Evolutionary conservation across 2,329 filamentous ascomycete species (phyloP), one percentile per base, ranked within the genome.

Genomic region (Fonsecaea pugnacius): DNA sequence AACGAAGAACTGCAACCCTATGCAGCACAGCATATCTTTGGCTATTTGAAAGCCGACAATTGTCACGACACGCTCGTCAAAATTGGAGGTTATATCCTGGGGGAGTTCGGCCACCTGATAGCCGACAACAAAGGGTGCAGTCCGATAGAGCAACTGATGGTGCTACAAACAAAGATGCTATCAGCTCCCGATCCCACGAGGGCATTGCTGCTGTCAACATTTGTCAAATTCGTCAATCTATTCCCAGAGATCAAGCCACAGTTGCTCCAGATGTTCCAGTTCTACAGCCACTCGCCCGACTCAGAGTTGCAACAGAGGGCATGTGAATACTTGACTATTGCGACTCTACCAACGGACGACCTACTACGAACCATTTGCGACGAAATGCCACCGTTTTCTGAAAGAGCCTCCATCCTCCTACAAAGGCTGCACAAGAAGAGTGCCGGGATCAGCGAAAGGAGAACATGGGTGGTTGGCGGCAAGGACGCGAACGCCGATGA

Each of bases 221-320:
- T 97, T 75, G 84, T 98, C 83, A 99, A 99, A 79, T 99, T 93
- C 72, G 91, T 99, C 78, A 99, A 99, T 77, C 80, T 99, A 58
- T 99, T 99, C 76, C 95, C 95, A 1, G 96, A 99, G 76, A 98
- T 99, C 79, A 98, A 97, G 78, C 91, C 93, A 8, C 94, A 97
- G 76, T 86, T 99, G 3, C 80, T 98, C 52, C 90, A 92, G 70
- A 90, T 96, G 7, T 99, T 99, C 80, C 86, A 90, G 67, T 84
- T 92, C 33, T 98, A 97, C 78, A 96, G 92, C 75, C 92, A 98
- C 76, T 96, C 93, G 0, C 83, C 98, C 32, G 95, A 99, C 76
- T 91, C 95, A 0, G 95, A 99, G 76, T 83, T 99, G 69, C 95
- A 99, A 76, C 95, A 99, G 79, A 84, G 95, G 78, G 94, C 95